These are phyloP conservation scores for Cercospora sp. DNA, from an alignment of 2,329 filamentous ascomycete species.

Conservation along the genomic window DNA sequence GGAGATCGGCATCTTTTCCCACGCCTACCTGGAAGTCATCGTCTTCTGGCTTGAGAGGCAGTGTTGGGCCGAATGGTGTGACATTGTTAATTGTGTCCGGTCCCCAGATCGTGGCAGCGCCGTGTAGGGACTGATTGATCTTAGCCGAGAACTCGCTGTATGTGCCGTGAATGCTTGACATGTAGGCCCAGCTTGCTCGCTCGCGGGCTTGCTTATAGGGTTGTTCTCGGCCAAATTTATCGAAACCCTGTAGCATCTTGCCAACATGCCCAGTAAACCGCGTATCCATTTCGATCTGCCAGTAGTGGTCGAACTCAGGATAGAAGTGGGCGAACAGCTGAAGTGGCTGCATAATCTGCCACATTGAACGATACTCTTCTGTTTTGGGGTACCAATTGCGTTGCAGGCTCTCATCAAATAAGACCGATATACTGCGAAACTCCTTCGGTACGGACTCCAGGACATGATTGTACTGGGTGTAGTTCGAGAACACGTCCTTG, in stretches of 20 bases:
- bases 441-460: constrained; percentile 64
- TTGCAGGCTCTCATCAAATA: constrained; percentile 88
- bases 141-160: constrained; percentile 8
- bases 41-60: constrained; percentile 54
- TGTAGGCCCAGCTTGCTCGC: constrained; percentile 68
- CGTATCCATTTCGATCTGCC: constrained; percentile 87
- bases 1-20: constrained; percentile 69
- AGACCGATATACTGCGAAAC: constrained; percentile 78
- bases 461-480: constrained; percentile 59
- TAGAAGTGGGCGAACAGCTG: constrained; percentile 50
- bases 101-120: constrained; percentile 66
- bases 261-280: constrained; percentile 71
- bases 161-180: constrained; percentile 55
- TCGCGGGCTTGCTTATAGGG: constrained; percentile 71
- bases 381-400: constrained; percentile 69
- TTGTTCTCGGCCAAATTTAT: constrained; percentile 60
- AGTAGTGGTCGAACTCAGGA: constrained; percentile 54
- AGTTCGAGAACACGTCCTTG: constrained; percentile 73
- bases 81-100: constrained; percentile 52
- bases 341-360: constrained; percentile 60
- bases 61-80: constrained; percentile 58
- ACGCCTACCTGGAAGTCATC: constrained; percentile 70
- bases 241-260: constrained; percentile 45
- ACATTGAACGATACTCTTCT: constrained; percentile 69
- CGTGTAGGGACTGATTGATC: constrained; percentile 48